These are phyloP conservation scores for Jacaranda copaia DNA, from an alignment of 257 asterid species.

Conservation along the genomic window DNA sequence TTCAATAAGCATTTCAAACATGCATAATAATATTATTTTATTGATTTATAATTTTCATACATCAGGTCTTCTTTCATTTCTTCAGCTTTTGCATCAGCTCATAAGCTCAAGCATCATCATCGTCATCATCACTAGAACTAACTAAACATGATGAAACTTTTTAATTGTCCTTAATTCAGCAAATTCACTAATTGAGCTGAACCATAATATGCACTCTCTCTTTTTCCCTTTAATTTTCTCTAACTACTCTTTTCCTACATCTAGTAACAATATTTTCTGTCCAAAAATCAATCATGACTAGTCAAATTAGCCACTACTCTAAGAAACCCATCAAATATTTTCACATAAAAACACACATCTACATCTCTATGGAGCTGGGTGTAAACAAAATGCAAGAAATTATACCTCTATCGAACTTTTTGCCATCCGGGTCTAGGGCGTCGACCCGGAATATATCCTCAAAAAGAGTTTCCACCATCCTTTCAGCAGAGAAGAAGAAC, in stretches of 20 bases:
- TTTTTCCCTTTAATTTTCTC: background rate
- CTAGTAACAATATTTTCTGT: background rate
- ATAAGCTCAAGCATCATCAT: background rate
- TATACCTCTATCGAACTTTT: slow-evolving; percentile 79
- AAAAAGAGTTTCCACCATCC: slow-evolving; percentile 83
- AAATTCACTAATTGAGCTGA: background rate
- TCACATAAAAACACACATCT: background rate
- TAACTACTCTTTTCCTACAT: background rate
- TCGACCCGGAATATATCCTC: slow-evolving; percentile 78
- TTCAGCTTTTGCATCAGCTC: background rate
- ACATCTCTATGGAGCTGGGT: background rate
- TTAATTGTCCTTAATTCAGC: background rate
- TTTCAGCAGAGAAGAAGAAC: slow-evolving; percentile 35
- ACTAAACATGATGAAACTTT: background rate
- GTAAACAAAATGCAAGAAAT: background rate
- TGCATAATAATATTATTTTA: background rate
- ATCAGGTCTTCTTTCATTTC: background rate
- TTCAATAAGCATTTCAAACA: background rate
- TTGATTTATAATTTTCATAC: background rate
- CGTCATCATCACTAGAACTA: background rate
- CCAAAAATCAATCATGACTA: background rate
- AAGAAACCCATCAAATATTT: background rate
- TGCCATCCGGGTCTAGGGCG: slow-evolving; percentile 78
- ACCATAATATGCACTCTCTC: background rate
- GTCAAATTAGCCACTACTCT: background rate